A percentile compares a stretch with the other conserved stretches of the same genome.
phyloP scores from a whole-genome alignment of 176 grass and related monocot species.

The Typha latifolia region DNA sequence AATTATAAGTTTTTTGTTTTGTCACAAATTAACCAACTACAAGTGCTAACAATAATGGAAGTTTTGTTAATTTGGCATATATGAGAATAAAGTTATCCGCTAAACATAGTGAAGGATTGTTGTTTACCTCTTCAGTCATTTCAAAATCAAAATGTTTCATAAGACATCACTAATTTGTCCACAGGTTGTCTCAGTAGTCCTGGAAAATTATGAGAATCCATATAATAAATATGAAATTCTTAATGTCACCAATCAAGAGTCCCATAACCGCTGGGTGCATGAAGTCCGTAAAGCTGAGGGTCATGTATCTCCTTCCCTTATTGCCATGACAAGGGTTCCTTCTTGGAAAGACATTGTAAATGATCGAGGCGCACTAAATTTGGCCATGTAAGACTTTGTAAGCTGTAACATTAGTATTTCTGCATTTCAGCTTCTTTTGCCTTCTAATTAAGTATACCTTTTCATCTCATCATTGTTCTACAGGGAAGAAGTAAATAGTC shows the following conservation, averaged over 20 bases:
- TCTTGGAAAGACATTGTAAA: constrained; percentile 74
- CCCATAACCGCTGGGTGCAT: constrained; percentile 39
- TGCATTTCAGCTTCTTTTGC: no score
- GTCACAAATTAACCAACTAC: no score
- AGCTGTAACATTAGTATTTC: constrained; percentile 2
- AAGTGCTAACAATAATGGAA: no score
- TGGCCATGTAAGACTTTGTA: constrained; percentile 47
- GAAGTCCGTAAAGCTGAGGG: constrained; percentile 51
- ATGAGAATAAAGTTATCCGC: no score
- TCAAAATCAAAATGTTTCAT: constrained; percentile 13
- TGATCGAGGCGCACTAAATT: constrained; percentile 56
- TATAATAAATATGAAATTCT: constrained; percentile 16
- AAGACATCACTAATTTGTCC: constrained; percentile 10
- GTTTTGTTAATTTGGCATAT: background rate
- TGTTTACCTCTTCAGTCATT: constrained; percentile 17
- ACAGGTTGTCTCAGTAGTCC: constrained; percentile 76
- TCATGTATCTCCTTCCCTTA: constrained; percentile 31
- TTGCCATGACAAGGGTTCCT: constrained; percentile 40
- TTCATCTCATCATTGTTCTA: constrained; percentile 24
- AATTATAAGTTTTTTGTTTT: no score
- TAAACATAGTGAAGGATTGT: constrained; percentile 6
- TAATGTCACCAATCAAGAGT: constrained; percentile 6
- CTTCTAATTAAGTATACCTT: background rate
- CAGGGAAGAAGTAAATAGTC: constrained; percentile 77
- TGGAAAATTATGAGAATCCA: constrained; percentile 73